Conservation (phyloP, 257 asterid genomes). For the Ajuga chamaepitys region DNA sequence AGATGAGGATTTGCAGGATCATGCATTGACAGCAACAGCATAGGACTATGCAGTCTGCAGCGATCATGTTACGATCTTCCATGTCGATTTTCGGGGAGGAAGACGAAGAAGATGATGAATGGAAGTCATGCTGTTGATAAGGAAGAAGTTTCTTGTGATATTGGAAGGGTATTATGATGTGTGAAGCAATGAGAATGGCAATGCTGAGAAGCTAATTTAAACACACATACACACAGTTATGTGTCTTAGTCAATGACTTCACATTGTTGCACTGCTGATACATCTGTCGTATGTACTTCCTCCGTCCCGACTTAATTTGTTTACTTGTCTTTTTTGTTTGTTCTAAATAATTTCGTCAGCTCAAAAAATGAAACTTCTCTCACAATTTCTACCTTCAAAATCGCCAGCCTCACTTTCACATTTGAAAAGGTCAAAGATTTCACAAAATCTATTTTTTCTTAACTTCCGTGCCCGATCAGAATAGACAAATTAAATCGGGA, state of each 20-base stretch:
- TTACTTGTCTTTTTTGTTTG: no score
- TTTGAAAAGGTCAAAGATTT: no score
- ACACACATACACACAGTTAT: slow-evolving; percentile 4
- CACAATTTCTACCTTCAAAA: no score
- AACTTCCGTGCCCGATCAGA: no score
- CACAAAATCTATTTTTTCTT: no score
- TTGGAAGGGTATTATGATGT: slow-evolving; percentile 48
- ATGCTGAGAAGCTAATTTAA: slow-evolving; percentile 34
- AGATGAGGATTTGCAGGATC: slow-evolving; percentile 60
- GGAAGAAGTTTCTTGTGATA: slow-evolving; percentile 41
- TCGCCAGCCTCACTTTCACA: no score
- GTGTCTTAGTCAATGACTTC: slow-evolving; percentile 41
- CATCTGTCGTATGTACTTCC: no score
- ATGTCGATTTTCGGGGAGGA: slow-evolving; percentile 21
- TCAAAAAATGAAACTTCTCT: no score
- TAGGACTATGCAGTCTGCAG: slow-evolving; percentile 78
- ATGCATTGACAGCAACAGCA: slow-evolving; percentile 83
- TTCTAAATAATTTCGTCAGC: no score
- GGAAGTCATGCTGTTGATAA: slow-evolving; percentile 38
- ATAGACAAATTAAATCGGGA: no score
- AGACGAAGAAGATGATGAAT: slow-evolving; percentile 16
- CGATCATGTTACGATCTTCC: slow-evolving; percentile 58
- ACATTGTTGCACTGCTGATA: slow-evolving; percentile 19
- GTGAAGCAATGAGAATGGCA: slow-evolving; percentile 67
- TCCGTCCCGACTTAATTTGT: no score